Conservation (phyloP, 1,284 basidiomycete genomes). For the Ceratobasidium sp. region DNA sequence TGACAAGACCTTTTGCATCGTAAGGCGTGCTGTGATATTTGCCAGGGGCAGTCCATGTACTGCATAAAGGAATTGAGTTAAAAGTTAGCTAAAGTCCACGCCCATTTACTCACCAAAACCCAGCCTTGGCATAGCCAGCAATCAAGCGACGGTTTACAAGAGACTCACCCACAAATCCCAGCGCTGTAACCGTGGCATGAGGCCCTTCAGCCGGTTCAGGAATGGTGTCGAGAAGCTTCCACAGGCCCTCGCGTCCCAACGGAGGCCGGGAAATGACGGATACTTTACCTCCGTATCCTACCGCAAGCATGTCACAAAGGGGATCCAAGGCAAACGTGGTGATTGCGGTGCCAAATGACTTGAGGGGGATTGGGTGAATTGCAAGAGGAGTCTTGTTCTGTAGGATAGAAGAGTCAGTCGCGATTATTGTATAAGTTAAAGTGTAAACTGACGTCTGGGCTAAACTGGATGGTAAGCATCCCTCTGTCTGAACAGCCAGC, state of each 20-base stretch:
- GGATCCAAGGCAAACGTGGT: slow-evolving; percentile 2
- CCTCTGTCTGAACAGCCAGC: neutral
- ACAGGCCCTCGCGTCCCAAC: neutral
- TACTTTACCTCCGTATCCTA: neutral
- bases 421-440: neutral
- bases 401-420: neutral
- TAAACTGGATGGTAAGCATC: neutral
- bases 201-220: neutral
- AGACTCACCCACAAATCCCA: neutral
- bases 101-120: neutral
- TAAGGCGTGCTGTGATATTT: neutral
- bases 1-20: neutral
- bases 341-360: neutral
- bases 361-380: neutral
- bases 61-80: neutral
- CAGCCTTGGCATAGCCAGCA: neutral
- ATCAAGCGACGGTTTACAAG: neutral
- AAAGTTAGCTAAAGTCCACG: neutral
- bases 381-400: neutral
- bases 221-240: neutral
- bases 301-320: neutral
- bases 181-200: neutral
- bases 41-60: neutral
- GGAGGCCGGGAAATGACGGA: neutral
- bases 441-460: neutral